Percentiles rank a stretch among this genome's conserved stretches.
These are phyloP conservation scores for Rhododendron henanense DNA, from an alignment of 148 eudicot genomes.

Conservation along the genomic window DNA sequence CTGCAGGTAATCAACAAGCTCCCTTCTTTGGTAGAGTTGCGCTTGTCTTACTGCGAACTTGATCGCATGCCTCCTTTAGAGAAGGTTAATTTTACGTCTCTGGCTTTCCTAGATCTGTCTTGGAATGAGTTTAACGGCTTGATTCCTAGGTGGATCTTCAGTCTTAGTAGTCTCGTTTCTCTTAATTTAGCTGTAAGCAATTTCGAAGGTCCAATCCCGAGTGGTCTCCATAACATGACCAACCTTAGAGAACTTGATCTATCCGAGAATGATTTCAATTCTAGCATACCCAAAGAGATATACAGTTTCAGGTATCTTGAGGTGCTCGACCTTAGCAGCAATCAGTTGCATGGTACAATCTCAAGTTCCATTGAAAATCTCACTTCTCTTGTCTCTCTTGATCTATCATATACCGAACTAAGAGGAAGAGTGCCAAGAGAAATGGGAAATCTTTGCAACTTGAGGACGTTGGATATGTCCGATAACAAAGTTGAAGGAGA, in stretches of 20 bases:
- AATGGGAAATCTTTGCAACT: conserved; percentile 12
- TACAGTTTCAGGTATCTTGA: neutral
- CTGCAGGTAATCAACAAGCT: neutral
- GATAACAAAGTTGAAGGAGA: neutral
- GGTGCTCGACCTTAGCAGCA: neutral
- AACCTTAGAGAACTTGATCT: neutral
- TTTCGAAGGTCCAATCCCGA: neutral
- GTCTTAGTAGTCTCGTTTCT: neutral
- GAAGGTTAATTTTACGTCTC: neutral
- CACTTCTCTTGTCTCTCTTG: neutral
- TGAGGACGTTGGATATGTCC: neutral
- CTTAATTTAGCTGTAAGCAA: neutral
- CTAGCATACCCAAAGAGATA: neutral
- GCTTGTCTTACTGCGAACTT: neutral
- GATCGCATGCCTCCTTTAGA: neutral
- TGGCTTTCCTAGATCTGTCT: neutral
- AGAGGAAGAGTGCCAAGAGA: neutral
- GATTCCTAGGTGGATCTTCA: neutral
- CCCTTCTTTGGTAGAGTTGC: neutral
- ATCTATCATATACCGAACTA: neutral
- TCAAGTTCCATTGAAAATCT: conserved; percentile 24
- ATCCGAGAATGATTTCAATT: neutral
- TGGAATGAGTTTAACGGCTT: neutral
- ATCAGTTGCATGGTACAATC: neutral
- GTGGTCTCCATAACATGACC: neutral